A percentile compares a stretch with the other conserved stretches of the same genome.
These are phyloP conservation scores for Penicillium frequentans DNA, from an alignment of 2,329 filamentous ascomycete genomes.

Conservation along the genomic window DNA sequence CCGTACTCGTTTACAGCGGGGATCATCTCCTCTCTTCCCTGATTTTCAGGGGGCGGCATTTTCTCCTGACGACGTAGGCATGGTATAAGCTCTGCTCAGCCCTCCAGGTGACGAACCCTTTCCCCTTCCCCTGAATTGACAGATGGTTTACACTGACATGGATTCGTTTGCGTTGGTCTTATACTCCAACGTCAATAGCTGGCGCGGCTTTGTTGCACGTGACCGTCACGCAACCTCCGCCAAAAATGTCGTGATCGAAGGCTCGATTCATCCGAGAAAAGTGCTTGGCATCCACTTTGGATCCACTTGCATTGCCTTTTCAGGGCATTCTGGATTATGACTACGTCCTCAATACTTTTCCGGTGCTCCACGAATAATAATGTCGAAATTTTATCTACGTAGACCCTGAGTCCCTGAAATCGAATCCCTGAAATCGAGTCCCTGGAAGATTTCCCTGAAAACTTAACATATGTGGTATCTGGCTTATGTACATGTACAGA, in stretches of 20 bases:
- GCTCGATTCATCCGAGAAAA: neutral
- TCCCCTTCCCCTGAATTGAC: neutral
- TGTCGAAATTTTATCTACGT: neutral
- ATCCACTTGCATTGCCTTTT: neutral
- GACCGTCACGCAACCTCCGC: constrained; percentile 25
- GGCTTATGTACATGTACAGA: neutral
- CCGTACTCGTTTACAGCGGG: constrained; percentile 20
- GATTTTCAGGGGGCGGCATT: constrained; percentile 25
- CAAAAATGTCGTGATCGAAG: constrained; percentile 21
- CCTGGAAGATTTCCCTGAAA: neutral
- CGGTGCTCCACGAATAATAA: neutral
- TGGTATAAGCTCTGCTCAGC: neutral
- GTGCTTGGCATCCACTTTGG: neutral
- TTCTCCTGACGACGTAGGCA: constrained; percentile 1
- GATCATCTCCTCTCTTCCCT: constrained; percentile 7
- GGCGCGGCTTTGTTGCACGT: constrained; percentile 10
- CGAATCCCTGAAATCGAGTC: neutral
- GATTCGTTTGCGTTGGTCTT: neutral
- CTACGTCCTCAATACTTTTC: neutral
- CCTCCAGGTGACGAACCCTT: neutral
- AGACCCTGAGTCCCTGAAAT: neutral
- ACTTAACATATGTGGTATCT: neutral
- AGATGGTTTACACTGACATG: neutral
- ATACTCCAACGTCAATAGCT: neutral
- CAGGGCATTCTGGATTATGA: neutral